These are phyloP conservation scores for Cupressus sempervirens DNA, from an alignment of 75 land plant genomes.

Conservation along the genomic window DNA sequence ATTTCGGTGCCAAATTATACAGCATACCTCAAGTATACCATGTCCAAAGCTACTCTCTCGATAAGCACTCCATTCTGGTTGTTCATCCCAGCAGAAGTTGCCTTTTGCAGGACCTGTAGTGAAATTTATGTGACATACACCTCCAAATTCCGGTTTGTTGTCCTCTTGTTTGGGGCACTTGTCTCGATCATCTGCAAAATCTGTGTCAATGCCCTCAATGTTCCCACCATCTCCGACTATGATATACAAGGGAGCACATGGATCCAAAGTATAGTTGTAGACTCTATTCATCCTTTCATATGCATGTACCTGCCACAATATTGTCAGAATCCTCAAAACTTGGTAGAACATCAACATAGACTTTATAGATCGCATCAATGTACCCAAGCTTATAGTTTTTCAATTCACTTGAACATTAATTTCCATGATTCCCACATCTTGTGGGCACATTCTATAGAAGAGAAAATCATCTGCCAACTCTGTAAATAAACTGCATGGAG, in stretches of 20 bases:
- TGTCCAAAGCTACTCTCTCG: slow-evolving; percentile 96
- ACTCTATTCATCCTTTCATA: slow-evolving; percentile 90
- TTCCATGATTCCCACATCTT: neutral
- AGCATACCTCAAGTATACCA: slow-evolving; percentile 86
- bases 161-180: slow-evolving; percentile 73
- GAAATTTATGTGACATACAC: slow-evolving; percentile 70
- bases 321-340: neutral
- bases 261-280: slow-evolving; percentile 69
- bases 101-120: slow-evolving; percentile 84
- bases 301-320: slow-evolving; percentile 78
- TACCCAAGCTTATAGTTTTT: neutral
- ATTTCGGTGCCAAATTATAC: neutral
- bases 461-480: neutral
- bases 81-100: slow-evolving; percentile 80
- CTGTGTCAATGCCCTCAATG: slow-evolving; percentile 69
- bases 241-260: slow-evolving; percentile 89
- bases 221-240: slow-evolving; percentile 98
- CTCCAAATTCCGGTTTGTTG: slow-evolving; percentile 69
- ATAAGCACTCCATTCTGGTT: slow-evolving; percentile 97
- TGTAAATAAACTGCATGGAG: neutral
- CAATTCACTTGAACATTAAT: neutral
- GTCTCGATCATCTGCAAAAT: slow-evolving; percentile 84
- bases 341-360: neutral
- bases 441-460: neutral
- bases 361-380: neutral